Evolutionary conservation across 768 basidiomycete species (phyloP), one percentile per base, ranked within the genome.

Genomic region (Lactarius deliciosus): DNA sequence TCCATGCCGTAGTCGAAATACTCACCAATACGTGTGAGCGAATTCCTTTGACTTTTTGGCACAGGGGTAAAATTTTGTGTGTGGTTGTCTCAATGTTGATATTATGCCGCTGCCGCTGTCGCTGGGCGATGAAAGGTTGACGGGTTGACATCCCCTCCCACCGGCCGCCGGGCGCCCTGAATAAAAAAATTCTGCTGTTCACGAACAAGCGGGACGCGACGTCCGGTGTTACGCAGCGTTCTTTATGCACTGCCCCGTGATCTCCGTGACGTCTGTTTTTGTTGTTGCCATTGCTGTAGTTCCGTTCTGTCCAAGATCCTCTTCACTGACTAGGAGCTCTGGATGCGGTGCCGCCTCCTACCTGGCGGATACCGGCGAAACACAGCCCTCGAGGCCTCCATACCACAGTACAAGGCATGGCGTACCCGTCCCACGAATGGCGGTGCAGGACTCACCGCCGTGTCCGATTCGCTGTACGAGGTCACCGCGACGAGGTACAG

Each of bases 71-170:
- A 84, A 85, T 9, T 32, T 20, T 79, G 71, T 0, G 85, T 77
- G 0, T 88, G 90, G 0, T 47, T 53, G 0, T 64, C 57, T 90
- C 89, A 90, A 57, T 82, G 0, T 74, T 64, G 2, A 71, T 61
- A 60, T 91, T 87, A 66, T 82, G 87, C 0, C 74, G 11, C 11
- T 82, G 87, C 0, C 74, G 11, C 11, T 38, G 72, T 11, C 79
- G 74, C 57, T 85, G 83, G 0, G 91, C 85, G 0, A 85, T 77
- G 66, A 87, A 91, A 0, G 88, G 89, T 65, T 85, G 88, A 66
- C 82, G 81, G 16, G 83, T 86, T 0, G 89, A 89, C 0, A 91
- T 80, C 70, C 91, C 1, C 91, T 83, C 0, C 89, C 87, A 4
- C 36, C 36, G 36, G 36, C 36, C 36, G 36, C 36, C 36, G 36